Conservation (phyloP, 345 rosid species). For the Fremontodendron californicum region DNA sequence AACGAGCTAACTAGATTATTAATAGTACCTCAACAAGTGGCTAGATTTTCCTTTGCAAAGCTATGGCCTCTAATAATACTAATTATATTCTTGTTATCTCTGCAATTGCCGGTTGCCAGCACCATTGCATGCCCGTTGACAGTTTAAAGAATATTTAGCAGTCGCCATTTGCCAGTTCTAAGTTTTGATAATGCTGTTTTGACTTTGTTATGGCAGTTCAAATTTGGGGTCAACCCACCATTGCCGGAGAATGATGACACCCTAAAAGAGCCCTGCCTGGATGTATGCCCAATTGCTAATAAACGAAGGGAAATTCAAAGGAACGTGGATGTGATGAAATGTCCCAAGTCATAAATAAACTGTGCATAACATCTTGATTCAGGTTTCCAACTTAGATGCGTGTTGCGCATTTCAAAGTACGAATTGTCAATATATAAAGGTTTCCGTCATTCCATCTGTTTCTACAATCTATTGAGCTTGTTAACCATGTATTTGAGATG, state of each 20-base stretch:
- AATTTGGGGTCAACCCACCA: background rate
- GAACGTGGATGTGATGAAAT: conserved; percentile 23
- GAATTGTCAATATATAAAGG: background rate
- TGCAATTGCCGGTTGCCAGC: background rate
- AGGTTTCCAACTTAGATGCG: background rate
- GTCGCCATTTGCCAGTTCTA: background rate
- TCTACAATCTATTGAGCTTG: too few species aligned
- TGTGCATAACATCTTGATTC: background rate
- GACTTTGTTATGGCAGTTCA: background rate
- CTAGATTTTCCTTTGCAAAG: background rate
- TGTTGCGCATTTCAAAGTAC: background rate
- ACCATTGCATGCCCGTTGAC: too few species aligned
- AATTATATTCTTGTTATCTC: background rate
- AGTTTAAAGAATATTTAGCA: background rate
- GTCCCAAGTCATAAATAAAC: conserved; percentile 60
- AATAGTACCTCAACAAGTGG: background rate
- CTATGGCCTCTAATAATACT: background rate
- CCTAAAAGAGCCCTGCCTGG: conserved; percentile 72
- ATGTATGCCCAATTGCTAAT: conserved; percentile 59
- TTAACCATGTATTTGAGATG: too few species aligned
- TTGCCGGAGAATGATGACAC: background rate
- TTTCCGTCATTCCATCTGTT: background rate
- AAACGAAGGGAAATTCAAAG: conserved; percentile 27
- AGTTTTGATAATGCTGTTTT: background rate
- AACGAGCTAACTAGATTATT: background rate